phyloP scores from a whole-genome alignment of 768 basidiomycete species.

The Favolaschia claudopus region DNA sequence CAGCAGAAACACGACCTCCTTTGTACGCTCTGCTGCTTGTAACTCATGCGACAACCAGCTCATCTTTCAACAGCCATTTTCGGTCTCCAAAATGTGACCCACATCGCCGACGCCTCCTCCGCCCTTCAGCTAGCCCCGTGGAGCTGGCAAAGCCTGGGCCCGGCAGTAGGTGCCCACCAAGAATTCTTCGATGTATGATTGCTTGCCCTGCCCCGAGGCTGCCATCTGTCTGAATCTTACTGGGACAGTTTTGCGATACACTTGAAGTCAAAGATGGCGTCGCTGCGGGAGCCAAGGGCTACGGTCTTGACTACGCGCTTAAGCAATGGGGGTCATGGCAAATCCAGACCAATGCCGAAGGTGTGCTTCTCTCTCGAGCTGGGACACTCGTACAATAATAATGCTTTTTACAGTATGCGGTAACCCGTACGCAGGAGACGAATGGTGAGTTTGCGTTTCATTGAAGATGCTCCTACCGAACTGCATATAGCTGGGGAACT shows the following conservation, averaged over 20 bases:
- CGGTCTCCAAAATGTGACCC: conserved; percentile 21
- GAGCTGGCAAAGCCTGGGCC: conserved; percentile 58
- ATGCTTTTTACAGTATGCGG: background rate
- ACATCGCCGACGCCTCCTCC: conserved; percentile 19
- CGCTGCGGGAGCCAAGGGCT: conserved; percentile 44
- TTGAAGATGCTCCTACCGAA: background rate
- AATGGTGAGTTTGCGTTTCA: conserved; percentile 1
- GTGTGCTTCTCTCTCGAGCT: conserved; percentile 26
- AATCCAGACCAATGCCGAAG: conserved; percentile 40
- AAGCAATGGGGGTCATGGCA: conserved; percentile 53
- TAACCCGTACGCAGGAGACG: conserved; percentile 13
- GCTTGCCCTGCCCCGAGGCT: background rate
- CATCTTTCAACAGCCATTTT: conserved; percentile 7
- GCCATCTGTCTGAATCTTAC: too few species aligned
- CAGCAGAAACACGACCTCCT: conserved; percentile 13
- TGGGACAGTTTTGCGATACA: conserved; percentile 54
- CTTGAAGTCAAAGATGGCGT: conserved; percentile 55
- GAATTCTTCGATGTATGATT: conserved; percentile 42
- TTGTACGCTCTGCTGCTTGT: background rate
- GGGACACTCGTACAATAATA: background rate
- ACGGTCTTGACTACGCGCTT: conserved; percentile 54
- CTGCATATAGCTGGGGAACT: conserved; percentile 12
- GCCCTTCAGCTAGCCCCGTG: conserved; percentile 35
- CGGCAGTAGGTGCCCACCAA: conserved; percentile 40
- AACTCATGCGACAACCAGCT: background rate